Evolutionary conservation across 2,329 filamentous ascomycete genomes (phyloP), one percentile per base, ranked within the genome.

Genomic region (Nemania serpens): DNA sequence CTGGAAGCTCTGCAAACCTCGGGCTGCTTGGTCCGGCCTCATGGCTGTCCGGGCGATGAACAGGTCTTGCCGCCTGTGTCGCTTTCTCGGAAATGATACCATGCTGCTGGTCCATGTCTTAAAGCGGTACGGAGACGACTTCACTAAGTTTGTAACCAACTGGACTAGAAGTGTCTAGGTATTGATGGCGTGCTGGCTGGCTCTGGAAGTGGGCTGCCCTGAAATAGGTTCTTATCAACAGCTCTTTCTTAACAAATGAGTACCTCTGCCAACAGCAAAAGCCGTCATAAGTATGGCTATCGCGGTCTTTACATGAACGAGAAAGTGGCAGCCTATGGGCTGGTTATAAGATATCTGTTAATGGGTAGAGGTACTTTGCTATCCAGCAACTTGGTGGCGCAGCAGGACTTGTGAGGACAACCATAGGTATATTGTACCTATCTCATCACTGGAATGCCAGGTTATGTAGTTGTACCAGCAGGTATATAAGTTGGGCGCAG

Each of bases 291-390:
- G 25, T 7, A 50, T 6, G 25, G n/a, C 29, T 25, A 12, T 34
- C 11, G 17, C n/a, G 17, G 20, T 42, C 54, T 55, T 48, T 48
- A 52, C 36, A 37, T 47, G 54, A 42, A 18, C 25, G 33, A 51
- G 55, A 64, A 64, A 55, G 34, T 46, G 51, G 61, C 42, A 64
- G 61, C 61, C 61, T 63, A n/a, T 25, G 49, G 39, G 61, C 61
- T 61, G 57, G 61, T 17, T 3, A 11, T 22, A 15, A 15, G 22
- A 34, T 1, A 4, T 7, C 25, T 49, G 13, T 25, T 18, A 5
- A n/a, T 25, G 20, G n/a, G n/a, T 10, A 39, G 41, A 10, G 12
- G 43, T 11, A 37, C 22, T 29, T 13, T 12, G 17, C n/a, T 36
- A 18, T 42, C 3, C 13, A 47, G 47, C n/a, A 51, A 52, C 12